These are phyloP conservation scores for Penicillium simplicissimum DNA, from an alignment of 495 filamentous ascomycete genomes.

Conservation along the genomic window DNA sequence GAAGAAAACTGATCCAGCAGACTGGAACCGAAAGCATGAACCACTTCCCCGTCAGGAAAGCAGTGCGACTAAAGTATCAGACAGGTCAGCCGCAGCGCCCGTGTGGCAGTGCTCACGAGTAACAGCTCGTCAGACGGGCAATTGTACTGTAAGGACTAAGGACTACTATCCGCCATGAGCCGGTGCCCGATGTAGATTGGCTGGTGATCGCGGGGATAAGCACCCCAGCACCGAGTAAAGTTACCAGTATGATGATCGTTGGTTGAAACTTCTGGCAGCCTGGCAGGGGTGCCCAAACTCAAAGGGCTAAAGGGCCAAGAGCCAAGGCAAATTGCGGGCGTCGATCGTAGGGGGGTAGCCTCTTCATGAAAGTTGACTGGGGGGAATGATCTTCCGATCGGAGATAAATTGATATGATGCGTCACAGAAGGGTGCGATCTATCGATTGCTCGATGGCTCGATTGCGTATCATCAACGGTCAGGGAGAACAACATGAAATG, in stretches of 20 bases:
- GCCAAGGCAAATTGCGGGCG: neutral
- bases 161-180: slow-evolving; percentile 17
- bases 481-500: no score
- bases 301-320: neutral
- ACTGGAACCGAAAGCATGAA: neutral
- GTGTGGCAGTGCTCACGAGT: slow-evolving; percentile 11
- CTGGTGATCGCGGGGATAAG: neutral
- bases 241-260: no score
- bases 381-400: neutral
- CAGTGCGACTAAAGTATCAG: neutral
- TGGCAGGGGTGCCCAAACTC: neutral
- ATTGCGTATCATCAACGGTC: neutral
- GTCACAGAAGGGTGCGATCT: slow-evolving; percentile 8
- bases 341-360: neutral
- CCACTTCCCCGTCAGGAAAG: slow-evolving; percentile 1
- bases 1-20: neutral
- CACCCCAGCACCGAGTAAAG: no score
- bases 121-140: no score
- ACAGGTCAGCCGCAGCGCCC: slow-evolving; percentile 21
- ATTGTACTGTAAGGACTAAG: neutral
- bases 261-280: no score
- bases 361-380: neutral
- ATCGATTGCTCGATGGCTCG: neutral
- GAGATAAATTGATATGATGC: slow-evolving; percentile 4
- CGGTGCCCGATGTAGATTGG: slow-evolving; percentile 10